Conservation (phyloP, 495 filamentous ascomycete species). For the Apiosordaria backusii region DNA sequence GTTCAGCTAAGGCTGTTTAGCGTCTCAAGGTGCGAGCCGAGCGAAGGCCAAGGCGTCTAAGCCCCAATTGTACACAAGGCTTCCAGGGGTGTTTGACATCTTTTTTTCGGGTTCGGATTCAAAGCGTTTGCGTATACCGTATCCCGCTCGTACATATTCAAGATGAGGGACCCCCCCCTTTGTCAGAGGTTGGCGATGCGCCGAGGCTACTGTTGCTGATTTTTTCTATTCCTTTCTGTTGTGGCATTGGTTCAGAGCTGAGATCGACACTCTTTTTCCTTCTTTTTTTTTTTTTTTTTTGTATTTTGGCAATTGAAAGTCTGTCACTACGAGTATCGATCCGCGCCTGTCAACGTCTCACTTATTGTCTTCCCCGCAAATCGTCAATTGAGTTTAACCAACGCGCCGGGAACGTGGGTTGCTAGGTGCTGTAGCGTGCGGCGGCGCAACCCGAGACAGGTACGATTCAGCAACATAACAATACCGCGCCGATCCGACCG, state of each 20-base stretch:
- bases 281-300: not conserved
- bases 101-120: not conserved
- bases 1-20: not conserved
- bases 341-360: not conserved
- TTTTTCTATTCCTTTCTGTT: not conserved
- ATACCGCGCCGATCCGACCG: not conserved
- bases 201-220: not conserved
- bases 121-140: not conserved
- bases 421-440: not conserved
- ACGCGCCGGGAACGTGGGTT: not conserved
- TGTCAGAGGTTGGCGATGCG: not conserved
- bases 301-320: too few relatives aligned
- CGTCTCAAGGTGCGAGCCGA: not conserved
- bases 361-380: not conserved
- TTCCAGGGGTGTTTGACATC: not conserved
- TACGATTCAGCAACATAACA: not conserved
- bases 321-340: too few relatives aligned
- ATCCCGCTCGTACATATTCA: not conserved
- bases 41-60: not conserved
- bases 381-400: not conserved
- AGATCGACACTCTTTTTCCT: not conserved
- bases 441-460: not conserved
- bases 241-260: too few relatives aligned
- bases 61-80: not conserved
- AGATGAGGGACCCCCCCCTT: not conserved